phyloP scores from a whole-genome alignment of 2,329 filamentous ascomycete genomes.

The Trichoderma sp. region DNA sequence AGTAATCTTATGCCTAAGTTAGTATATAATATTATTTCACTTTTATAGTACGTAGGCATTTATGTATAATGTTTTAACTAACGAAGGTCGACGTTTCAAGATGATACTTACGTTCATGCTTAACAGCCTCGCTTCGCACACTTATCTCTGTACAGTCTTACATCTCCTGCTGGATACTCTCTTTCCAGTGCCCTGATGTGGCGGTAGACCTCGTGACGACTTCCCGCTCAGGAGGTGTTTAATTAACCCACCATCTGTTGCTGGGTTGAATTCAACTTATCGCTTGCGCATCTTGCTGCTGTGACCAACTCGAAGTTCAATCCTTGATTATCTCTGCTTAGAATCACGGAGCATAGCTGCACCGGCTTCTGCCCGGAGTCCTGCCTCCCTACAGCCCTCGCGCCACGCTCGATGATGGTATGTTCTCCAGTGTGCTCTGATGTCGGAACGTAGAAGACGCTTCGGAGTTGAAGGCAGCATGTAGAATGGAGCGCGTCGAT shows the following conservation, averaged over 20 bases:
- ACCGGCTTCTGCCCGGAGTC: conserved; percentile 38
- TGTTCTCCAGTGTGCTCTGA: conserved; percentile 36
- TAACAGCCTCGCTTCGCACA: conserved; percentile 4
- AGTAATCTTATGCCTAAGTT: too few relatives aligned
- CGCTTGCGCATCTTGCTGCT: background rate
- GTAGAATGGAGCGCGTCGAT: conserved; percentile 7
- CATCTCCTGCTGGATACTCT: background rate
- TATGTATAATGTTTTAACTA: background rate
- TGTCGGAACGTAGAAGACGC: conserved; percentile 1
- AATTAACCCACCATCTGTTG: conserved; percentile 17
- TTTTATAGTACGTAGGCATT: background rate
- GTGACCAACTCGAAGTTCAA: conserved; percentile 9
- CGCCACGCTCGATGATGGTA: conserved; percentile 52
- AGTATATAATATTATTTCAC: background rate
- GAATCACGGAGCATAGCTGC: conserved; percentile 31
- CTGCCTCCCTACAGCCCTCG: conserved; percentile 44
- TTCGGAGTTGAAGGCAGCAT: conserved; percentile 2
- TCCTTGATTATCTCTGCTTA: background rate
- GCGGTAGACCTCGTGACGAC: conserved; percentile 17
- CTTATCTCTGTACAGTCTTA: background rate
- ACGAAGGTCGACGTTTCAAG: conserved; percentile 4
- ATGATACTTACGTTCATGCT: conserved; percentile 6
- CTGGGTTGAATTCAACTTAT: conserved; percentile 5
- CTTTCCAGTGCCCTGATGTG: conserved; percentile 15
- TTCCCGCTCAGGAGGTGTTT: conserved; percentile 22